Base-by-base conservation (phyloP, 108 stramenopile genomes). In the Parietichytrium sp. region DNA sequence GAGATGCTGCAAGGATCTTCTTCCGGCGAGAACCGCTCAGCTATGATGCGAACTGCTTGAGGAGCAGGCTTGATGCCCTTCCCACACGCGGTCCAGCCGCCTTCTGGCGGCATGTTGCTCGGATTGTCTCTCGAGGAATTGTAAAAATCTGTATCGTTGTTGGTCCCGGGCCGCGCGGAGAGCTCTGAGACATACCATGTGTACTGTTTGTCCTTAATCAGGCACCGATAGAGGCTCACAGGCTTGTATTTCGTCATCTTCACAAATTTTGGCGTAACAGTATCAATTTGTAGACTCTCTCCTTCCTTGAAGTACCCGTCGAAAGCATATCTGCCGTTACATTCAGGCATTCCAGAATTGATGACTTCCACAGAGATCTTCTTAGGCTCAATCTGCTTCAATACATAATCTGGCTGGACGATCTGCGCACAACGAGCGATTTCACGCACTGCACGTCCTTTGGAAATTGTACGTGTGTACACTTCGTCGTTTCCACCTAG, bases 131-230 rank as follows among this genome's bases (percentile, higher is more conserved):
- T 33, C 23, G 36, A 42, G n/a, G 61, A 72, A 27, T 42, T 72
- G 61, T 72, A 72, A 45, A 45, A 72, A 20, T 72, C 61, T 23
- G 61, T 72, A 42, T 72, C 61, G 42, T 42, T 72, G 61, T 72
- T 72, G 10, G 61, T 72, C 10, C 61, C 61, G 2, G 61, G 61
- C 42, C 45, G 36, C 15, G 61, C 61, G 12, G 61, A 72, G 42
- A 72, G 61, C 42, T 72, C 61, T 6, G 61, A 72, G 45, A 72
- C 45, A 25, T 72, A 72, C 61, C 61, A 72, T 25, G 61, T 72
- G 61, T 72, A 72, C 61, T 72, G 61, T 20, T 72, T 72, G 61
- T 72, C 61, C 61, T 72, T 72, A 6, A 72, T 42, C 2, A 45
- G 61, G 42, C 61, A 72, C 42, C 61, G 10, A 25, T 72, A 72